phyloP scores from a whole-genome alignment of 768 basidiomycete species.

The Tulasnella sp. region DNA sequence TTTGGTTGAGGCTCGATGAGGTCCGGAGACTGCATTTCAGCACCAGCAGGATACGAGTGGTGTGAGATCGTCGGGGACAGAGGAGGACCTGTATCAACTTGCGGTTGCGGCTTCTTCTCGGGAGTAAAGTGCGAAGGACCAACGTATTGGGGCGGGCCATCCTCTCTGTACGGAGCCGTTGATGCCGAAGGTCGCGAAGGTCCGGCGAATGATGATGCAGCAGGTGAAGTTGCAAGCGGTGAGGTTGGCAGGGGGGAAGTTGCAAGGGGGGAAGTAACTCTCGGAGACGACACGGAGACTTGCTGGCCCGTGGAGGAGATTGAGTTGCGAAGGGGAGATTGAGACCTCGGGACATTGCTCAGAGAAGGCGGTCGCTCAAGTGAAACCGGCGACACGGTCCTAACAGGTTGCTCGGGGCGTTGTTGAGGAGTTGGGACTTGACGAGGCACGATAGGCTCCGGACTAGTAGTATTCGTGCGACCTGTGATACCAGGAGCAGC shows the following conservation, averaged over 20 bases:
- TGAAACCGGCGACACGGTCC: constrained; percentile 11
- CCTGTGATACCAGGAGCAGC: background rate
- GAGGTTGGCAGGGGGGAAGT: background rate
- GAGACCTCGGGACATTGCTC: background rate
- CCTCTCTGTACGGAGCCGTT: background rate
- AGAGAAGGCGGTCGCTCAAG: constrained; percentile 26
- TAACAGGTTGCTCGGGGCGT: background rate
- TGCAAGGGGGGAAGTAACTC: constrained; percentile 12
- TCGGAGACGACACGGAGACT: constrained; percentile 1
- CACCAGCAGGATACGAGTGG: constrained; percentile 26
- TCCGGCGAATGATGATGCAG: background rate
- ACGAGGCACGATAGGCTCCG: background rate
- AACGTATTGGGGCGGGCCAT: background rate
- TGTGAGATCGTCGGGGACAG: constrained; percentile 10
- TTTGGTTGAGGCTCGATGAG: constrained; percentile 26
- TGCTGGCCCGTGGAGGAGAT: constrained; percentile 20
- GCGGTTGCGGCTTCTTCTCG: background rate
- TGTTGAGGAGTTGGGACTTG: background rate
- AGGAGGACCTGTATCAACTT: background rate
- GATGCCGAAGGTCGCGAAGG: background rate
- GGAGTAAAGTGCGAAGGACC: background rate
- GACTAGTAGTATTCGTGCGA: background rate
- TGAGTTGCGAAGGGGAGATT: constrained; percentile 13
- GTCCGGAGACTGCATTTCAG: constrained; percentile 27
- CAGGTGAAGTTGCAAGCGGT: background rate